phyloP scores from a whole-genome alignment of 208 protist genomes.

The Acanthamoeba triangularis region DNA sequence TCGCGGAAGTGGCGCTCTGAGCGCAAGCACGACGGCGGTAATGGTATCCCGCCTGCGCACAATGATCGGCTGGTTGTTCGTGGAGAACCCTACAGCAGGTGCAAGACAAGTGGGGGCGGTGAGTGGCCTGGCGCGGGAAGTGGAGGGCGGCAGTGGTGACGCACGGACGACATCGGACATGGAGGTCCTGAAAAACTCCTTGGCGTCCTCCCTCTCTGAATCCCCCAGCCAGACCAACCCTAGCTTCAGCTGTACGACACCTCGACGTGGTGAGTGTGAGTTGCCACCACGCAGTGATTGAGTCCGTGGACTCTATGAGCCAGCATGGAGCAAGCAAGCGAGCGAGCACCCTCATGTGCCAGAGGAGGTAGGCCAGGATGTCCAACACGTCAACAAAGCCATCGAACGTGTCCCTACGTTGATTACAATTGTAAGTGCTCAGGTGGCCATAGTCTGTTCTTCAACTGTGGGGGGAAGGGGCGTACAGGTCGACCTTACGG shows the following conservation, averaged over 20 bases:
- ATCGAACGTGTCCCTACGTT: slow-evolving; percentile 11
- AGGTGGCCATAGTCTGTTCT: too few species aligned
- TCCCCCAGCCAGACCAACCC: not conserved
- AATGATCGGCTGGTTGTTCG: slow-evolving; percentile 1
- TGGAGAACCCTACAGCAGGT: not conserved
- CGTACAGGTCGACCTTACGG: not conserved
- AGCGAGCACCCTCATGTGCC: not conserved
- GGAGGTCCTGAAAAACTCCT: slow-evolving; percentile 38
- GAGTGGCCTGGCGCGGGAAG: not conserved
- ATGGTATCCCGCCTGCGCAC: not conserved
- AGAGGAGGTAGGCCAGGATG: slow-evolving; percentile 10
- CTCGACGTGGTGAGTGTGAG: not conserved
- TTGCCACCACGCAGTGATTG: not conserved
- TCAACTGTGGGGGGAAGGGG: not conserved
- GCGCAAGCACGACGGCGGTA: not conserved
- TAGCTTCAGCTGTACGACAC: not conserved
- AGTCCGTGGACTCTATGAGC: not conserved
- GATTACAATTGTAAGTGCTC: too few species aligned
- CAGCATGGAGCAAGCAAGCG: not conserved
- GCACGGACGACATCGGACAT: not conserved
- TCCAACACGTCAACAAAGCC: slow-evolving; percentile 3
- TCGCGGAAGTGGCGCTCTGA: not conserved
- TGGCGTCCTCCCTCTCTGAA: slow-evolving; percentile 4
- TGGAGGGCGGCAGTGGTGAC: not conserved
- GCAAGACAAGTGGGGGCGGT: not conserved